Conservation (phyloP, 768 basidiomycete genomes). For the Daedalea quercina region DNA sequence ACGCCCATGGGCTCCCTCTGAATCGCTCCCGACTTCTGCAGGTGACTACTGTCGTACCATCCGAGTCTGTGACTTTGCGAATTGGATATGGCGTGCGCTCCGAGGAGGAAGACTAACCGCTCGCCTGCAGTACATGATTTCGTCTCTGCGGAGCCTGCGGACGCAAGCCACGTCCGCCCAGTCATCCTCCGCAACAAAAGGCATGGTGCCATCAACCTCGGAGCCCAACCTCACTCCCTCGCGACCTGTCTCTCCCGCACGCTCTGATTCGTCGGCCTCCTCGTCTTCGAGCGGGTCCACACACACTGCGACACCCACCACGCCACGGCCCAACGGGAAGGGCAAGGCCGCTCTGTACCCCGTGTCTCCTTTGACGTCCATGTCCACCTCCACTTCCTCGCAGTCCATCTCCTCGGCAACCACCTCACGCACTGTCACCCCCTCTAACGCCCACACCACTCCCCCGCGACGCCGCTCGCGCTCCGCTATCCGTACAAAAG, state of each 20-base stretch:
- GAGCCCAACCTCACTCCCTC: slow-evolving; percentile 54
- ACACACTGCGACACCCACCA: slow-evolving; percentile 59
- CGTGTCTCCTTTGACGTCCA: slow-evolving; percentile 19
- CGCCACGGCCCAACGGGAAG: slow-evolving; percentile 28
- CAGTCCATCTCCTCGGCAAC: slow-evolving; percentile 19
- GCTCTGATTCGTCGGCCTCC: slow-evolving; percentile 32
- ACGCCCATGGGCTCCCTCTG: not conserved
- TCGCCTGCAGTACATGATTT: slow-evolving; percentile 6
- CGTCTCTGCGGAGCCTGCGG: slow-evolving; percentile 18
- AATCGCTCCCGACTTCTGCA: not conserved
- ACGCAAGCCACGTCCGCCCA: slow-evolving; percentile 22
- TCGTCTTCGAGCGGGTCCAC: slow-evolving; percentile 65
- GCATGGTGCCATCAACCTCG: slow-evolving; percentile 29
- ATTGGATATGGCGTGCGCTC: not conserved
- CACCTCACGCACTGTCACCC: slow-evolving; percentile 17
- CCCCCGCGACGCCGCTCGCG: slow-evolving; percentile 9
- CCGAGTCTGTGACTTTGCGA: no score
- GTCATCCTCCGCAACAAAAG: slow-evolving; percentile 26
- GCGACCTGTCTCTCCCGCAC: slow-evolving; percentile 18
- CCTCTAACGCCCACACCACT: slow-evolving; percentile 29
- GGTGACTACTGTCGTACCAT: no score
- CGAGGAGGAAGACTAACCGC: not conserved
- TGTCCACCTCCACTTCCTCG: slow-evolving; percentile 19
- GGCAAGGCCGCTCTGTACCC: slow-evolving; percentile 19
- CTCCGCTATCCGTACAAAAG: not conserved